Conservation (phyloP, 2,329 filamentous ascomycete species). For the Exophiala spinifera region DNA sequence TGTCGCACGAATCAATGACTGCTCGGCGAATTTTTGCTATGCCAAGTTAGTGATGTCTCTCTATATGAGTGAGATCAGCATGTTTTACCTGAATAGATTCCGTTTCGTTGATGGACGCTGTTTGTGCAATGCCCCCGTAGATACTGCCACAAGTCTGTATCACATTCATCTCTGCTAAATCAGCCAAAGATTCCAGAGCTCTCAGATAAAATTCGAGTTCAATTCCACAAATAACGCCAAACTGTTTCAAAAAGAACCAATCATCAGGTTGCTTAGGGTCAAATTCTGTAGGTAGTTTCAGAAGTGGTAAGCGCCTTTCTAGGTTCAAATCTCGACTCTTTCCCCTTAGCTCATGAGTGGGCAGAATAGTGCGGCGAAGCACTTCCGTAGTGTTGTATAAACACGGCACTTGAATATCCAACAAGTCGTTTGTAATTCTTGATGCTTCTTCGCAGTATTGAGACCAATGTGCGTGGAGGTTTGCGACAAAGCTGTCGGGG, state of each 20-base stretch:
- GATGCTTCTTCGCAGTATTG: slow-evolving; percentile 4
- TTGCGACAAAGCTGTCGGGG: slow-evolving; percentile 13
- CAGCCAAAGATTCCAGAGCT: neutral
- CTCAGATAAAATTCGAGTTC: slow-evolving; percentile 10
- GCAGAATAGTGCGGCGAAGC: slow-evolving; percentile 11
- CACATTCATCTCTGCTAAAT: neutral
- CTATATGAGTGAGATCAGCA: neutral
- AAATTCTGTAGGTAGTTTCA: slow-evolving; percentile 11
- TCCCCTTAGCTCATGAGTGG: slow-evolving; percentile 8
- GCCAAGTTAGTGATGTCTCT: slow-evolving; percentile 1
- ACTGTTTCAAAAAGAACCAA: slow-evolving; percentile 14
- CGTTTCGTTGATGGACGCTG: slow-evolving; percentile 4
- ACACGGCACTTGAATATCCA: slow-evolving; percentile 7
- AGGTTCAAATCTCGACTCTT: neutral
- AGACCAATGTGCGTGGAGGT: slow-evolving; percentile 13
- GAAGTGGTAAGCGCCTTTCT: slow-evolving; percentile 3
- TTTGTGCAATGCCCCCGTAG: slow-evolving; percentile 14
- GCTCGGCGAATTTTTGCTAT: slow-evolving; percentile 5
- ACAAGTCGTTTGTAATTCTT: slow-evolving; percentile 6
- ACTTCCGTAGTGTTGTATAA: neutral
- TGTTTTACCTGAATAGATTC: slow-evolving; percentile 3
- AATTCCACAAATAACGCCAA: slow-evolving; percentile 14
- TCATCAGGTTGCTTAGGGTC: slow-evolving; percentile 3
- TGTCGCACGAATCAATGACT: slow-evolving; percentile 2
- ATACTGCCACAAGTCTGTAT: slow-evolving; percentile 7